A percentile compares a stretch with the other conserved stretches of the same genome.
Evolutionary conservation across 805 yeast genomes (phyloP).

Genomic region (Saturnispora dispora): DNA sequence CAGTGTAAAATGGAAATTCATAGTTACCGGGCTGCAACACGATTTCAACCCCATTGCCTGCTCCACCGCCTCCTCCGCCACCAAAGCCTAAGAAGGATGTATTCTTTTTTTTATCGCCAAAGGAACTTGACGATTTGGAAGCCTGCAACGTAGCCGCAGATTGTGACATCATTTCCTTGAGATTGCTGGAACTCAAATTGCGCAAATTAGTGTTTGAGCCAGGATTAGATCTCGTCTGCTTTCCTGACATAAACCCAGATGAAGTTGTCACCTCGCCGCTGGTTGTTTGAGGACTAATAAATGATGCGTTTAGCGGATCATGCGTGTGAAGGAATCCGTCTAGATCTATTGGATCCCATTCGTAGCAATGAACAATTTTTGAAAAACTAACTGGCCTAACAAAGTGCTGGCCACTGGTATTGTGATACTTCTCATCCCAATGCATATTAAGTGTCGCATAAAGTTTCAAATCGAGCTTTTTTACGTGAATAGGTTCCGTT

Average conservation of each 20-base stretch:
- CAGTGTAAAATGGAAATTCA: conserved; percentile 80
- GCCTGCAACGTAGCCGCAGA: conserved; percentile 10
- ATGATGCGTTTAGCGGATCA: conserved; percentile 17
- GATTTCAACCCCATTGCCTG: conserved; percentile 13
- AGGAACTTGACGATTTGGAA: conserved; percentile 22
- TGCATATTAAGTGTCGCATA: conserved; percentile 58
- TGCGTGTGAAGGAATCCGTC: conserved; percentile 26
- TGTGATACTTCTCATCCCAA: conserved; percentile 48
- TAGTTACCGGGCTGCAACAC: conserved; percentile 66
- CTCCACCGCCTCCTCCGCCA: not conserved
- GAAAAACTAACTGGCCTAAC: conserved; percentile 45
- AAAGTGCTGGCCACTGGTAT: conserved; percentile 33
- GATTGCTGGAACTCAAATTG: conserved; percentile 33
- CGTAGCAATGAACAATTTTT: conserved; percentile 61
- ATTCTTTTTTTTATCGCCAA: not conserved
- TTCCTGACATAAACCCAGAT: conserved; percentile 26
- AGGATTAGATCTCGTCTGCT: conserved; percentile 28
- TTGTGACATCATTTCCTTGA: conserved; percentile 16
- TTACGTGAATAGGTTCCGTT: conserved; percentile 64
- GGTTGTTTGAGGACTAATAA: conserved; percentile 6
- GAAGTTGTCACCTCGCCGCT: not conserved
- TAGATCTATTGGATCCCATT: conserved; percentile 64
- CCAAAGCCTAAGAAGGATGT: conserved; percentile 2
- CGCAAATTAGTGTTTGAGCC: conserved; percentile 37
- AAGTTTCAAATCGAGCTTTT: conserved; percentile 53